A percentile compares a stretch with the other conserved stretches of the same genome.
These are phyloP conservation scores for Lactuca sativa DNA, from an alignment of 129 eudicot genomes.

Conservation along the genomic window DNA sequence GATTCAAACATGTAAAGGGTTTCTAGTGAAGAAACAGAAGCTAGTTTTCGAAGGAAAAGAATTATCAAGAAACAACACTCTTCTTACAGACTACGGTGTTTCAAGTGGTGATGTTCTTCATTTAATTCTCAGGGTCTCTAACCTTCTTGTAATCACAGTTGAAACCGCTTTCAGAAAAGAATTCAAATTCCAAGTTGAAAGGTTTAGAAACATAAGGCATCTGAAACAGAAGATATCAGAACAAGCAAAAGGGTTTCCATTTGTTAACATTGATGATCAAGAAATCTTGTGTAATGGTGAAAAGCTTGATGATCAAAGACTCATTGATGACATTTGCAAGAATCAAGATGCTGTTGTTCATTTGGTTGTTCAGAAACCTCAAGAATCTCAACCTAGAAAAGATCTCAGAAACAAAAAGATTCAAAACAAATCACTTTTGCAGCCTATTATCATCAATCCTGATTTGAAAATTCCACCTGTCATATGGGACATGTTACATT, in stretches of 20 bases:
- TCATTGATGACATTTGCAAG: constrained; percentile 57
- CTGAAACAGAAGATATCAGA: constrained; percentile 54
- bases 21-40: constrained; percentile 68
- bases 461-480: constrained; percentile 26
- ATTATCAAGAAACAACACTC: constrained; percentile 51
- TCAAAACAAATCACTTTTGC: constrained; percentile 34
- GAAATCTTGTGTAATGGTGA: constrained; percentile 59
- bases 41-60: constrained; percentile 63
- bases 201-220: constrained; percentile 49
- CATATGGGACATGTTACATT: constrained; percentile 40
- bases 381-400: constrained; percentile 14
- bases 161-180: constrained; percentile 52
- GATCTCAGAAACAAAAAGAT: constrained; percentile 34
- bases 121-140: constrained; percentile 57
- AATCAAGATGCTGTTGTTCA: constrained; percentile 48
- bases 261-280: constrained; percentile 44
- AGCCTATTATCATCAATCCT: constrained; percentile 55
- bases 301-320: constrained; percentile 65
- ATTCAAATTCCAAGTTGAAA: constrained; percentile 52
- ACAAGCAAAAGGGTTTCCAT: constrained; percentile 51
- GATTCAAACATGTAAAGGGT: constrained; percentile 77
- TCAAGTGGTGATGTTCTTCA: constrained; percentile 57
- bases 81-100: constrained; percentile 75
- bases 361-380: constrained; percentile 54
- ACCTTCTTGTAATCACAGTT: constrained; percentile 56